Conservation (phyloP, 331 rosid genomes). For the Pyrus hybrid region DNA sequence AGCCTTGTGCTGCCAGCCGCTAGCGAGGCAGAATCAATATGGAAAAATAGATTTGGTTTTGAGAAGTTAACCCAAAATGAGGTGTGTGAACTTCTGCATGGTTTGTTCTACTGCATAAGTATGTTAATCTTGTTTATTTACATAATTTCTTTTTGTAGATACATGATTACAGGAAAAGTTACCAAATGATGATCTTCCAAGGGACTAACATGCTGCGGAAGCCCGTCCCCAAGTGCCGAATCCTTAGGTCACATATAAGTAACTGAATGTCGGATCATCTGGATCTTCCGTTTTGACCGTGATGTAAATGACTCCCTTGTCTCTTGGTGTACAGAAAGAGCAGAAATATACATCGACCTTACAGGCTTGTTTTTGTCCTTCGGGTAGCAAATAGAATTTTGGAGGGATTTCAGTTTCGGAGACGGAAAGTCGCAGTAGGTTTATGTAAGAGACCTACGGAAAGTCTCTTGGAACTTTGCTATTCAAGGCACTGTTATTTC, state of each 20-base stretch:
- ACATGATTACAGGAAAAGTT: slow-evolving; percentile 39
- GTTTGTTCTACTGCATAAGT: neutral
- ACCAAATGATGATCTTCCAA: slow-evolving; percentile 80
- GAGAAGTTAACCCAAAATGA: slow-evolving; percentile 27
- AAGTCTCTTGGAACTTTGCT: too few relatives aligned
- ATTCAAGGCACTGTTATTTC: neutral
- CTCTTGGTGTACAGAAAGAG: slow-evolving; percentile 53
- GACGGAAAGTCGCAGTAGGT: neutral
- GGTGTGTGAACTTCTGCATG: slow-evolving; percentile 26
- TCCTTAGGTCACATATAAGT: neutral
- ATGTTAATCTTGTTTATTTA: neutral
- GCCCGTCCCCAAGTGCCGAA: slow-evolving; percentile 36
- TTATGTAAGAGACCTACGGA: neutral
- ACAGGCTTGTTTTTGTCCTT: neutral
- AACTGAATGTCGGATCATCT: neutral
- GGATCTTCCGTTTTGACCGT: neutral
- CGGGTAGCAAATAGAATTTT: slow-evolving; percentile 17
- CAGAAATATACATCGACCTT: slow-evolving; percentile 9
- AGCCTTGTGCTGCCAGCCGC: slow-evolving; percentile 69
- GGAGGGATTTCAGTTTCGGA: neutral
- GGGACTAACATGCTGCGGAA: slow-evolving; percentile 68
- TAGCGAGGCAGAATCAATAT: slow-evolving; percentile 54
- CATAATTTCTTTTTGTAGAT: slow-evolving; percentile 31
- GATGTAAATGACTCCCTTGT: slow-evolving; percentile 14
- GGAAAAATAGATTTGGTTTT: slow-evolving; percentile 75